Evolutionary conservation across 2,329 filamentous ascomycete genomes (phyloP), one percentile per base, ranked within the genome.

Genomic region (Fusarium proliferatum): DNA sequence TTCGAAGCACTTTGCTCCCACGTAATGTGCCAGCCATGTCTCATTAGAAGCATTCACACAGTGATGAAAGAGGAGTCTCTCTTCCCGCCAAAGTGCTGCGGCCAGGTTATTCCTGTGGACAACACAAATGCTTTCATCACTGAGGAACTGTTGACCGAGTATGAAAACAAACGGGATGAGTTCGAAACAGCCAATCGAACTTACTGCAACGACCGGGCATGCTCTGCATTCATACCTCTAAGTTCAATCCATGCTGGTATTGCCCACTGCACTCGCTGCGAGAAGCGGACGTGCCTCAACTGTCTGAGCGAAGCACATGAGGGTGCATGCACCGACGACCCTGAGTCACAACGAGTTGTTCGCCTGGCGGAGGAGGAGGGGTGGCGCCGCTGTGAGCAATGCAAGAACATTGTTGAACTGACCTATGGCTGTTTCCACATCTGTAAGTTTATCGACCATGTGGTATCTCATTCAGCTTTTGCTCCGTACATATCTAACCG

Each of bases 311-410:
- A 53, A 6, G 13, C 23, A 17, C 51, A 53, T 0, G 17, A 26
- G 7, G 34, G 51, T 6, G 5, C 19, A 16, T 53, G 51, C 3
- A 21, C 1, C 6, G 51, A 28, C 4, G 34, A 53, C 17, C 4
- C 23, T 2, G 51, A 53, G 6, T 53, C 23, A 38, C 33, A 53
- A 2, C 17, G 34, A 12, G 23, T 53, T 16, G 0, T 28, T 38
- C 51, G 9, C 0, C 0, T 53, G 2, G 51, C 23, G 0, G 51
- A 28, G 5, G 13, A 38, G 5, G 9, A 38, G 0, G 51, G 34
- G 2, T 53, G 51, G 51, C 9, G 6, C 0, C 3, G 33, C 2
- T 53, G 49, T 0, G 23, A 16, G 1, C 12, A 1, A 1, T 53
- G 49, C 34, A 53, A 39, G 13, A 38, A 17, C 33, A 28, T 53